Base-by-base conservation (phyloP, 2,329 filamentous ascomycete species). In the Aspergillus sp. region DNA sequence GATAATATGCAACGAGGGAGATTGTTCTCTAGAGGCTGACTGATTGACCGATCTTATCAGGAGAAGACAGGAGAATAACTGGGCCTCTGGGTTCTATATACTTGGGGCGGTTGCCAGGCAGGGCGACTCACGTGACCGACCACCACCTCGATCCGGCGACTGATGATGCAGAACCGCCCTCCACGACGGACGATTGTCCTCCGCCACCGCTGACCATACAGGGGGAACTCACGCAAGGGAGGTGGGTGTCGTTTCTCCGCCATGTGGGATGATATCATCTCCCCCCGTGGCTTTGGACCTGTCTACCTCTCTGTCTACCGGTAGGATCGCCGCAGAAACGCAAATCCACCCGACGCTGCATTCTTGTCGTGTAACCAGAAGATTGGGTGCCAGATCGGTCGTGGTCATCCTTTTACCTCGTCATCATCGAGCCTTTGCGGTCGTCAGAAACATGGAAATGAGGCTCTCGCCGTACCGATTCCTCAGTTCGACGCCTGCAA, bases 221-320 rank as follows among this genome's bases (percentile, higher is more conserved):
- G 30, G 42, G 13, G 26, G n/a, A 41, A 41, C 13, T 24, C 24
- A 54, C 32, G 52, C 52, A 54, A 54, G 48, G 44, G 47, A 36
- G 26, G 14, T 26, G 13, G 4, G 17, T 50, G 7, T 17, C 20
- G 22, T 11, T 45, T 30, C 16, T 49, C 46, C 45, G 13, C 45
- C 54, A 56, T 54, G 52, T 52, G 47, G 43, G 20, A 54, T 57
- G 54, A 57, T 38, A 42, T 57, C 54, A 54, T 57, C 9, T 7
- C 40, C 14, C 17, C 19, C 20, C 20, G 22, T 22, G 5, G 22
- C 22, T 38, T 38, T 38, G 13, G 35, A 38, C 11, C 33, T 10
- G 9, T 36, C 33, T 36, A 16, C 16, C 11, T n/a, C n/a, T n/a
- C n/a, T n/a, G n/a, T n/a, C n/a, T n/a, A n/a, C n/a, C 22, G 22